Conservation (phyloP, 371 early-diverging fungal genomes). For the Apophysomyces elegans region DNA sequence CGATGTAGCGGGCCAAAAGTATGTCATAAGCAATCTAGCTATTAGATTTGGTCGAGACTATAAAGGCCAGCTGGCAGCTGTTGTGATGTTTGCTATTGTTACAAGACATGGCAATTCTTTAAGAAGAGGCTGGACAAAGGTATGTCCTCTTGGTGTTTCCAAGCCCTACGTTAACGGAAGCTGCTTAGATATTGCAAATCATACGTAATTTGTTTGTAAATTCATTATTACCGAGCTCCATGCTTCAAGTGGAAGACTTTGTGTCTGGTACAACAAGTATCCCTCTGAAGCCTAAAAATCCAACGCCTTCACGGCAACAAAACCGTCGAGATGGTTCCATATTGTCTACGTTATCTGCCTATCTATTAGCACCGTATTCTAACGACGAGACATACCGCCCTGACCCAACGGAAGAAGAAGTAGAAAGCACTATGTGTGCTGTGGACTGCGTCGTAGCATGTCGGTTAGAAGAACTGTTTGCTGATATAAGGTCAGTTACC, state of each 20-base stretch:
- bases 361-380: conserved; percentile 74
- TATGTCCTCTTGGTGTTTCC: conserved; percentile 11
- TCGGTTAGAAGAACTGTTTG: conserved; percentile 73
- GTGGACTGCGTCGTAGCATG: conserved; percentile 76
- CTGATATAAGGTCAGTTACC: conserved; percentile 62
- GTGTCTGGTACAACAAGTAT: conserved; percentile 71
- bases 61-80: conserved; percentile 87
- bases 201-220: conserved; percentile 85
- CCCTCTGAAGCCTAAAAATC: conserved; percentile 65
- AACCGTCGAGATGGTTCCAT: conserved; percentile 69
- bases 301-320: conserved; percentile 52
- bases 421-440: conserved; percentile 72
- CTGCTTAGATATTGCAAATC: conserved; percentile 60
- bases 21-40: conserved; percentile 70
- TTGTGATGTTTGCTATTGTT: conserved; percentile 81
- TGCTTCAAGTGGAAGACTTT: conserved; percentile 78
- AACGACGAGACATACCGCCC: conserved; percentile 60
- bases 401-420: conserved; percentile 77
- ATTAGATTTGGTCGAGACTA: conserved; percentile 89
- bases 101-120: conserved; percentile 75
- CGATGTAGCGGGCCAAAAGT: conserved; percentile 63
- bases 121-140: conserved; percentile 76
- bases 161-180: neutral
- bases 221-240: conserved; percentile 62
- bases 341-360: conserved; percentile 78